A percentile compares a stretch with the other conserved stretches of the same genome.
Evolutionary conservation across 495 filamentous ascomycete species (phyloP).

Genomic region (Penicillium mononematosum): DNA sequence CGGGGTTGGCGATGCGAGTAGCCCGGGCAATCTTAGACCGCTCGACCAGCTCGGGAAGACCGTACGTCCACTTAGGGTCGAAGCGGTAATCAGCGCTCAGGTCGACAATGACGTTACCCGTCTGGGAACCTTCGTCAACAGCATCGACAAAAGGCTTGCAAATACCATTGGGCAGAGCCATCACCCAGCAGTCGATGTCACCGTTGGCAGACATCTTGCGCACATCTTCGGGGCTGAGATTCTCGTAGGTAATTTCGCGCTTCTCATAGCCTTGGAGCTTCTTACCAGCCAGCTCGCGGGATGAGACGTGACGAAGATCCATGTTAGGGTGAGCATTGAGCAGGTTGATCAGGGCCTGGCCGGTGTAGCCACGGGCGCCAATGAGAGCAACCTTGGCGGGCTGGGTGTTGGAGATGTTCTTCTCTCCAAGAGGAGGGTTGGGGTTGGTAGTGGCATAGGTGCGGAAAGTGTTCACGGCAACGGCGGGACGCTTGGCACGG

Average conservation of each 20-base stretch:
- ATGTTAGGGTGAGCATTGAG: slow-evolving; percentile 91
- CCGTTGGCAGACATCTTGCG: slow-evolving; percentile 84
- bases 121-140: slow-evolving; percentile 67
- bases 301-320: slow-evolving; percentile 91
- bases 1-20: slow-evolving; percentile 88
- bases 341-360: slow-evolving; percentile 85
- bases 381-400: slow-evolving; percentile 88
- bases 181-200: slow-evolving; percentile 98
- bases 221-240: slow-evolving; percentile 84
- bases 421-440: slow-evolving; percentile 92
- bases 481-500: slow-evolving; percentile 31
- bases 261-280: slow-evolving; percentile 90
- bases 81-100: slow-evolving; percentile 96
- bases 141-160: slow-evolving; percentile 96
- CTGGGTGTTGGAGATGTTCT: slow-evolving; percentile 79
- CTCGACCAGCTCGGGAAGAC: slow-evolving; percentile 83
- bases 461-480: slow-evolving; percentile 33
- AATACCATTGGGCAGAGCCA: slow-evolving; percentile 96
- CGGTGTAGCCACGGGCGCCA: slow-evolving; percentile 93
- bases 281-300: slow-evolving; percentile 87
- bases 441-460: slow-evolving; percentile 81
- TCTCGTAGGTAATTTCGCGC: slow-evolving; percentile 91
- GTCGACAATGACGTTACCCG: slow-evolving; percentile 84
- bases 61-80: slow-evolving; percentile 88
- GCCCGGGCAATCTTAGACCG: slow-evolving; percentile 76